Evolutionary conservation across 2,329 filamentous ascomycete species (phyloP).

Genomic region (Lasiodiplodia sp.): DNA sequence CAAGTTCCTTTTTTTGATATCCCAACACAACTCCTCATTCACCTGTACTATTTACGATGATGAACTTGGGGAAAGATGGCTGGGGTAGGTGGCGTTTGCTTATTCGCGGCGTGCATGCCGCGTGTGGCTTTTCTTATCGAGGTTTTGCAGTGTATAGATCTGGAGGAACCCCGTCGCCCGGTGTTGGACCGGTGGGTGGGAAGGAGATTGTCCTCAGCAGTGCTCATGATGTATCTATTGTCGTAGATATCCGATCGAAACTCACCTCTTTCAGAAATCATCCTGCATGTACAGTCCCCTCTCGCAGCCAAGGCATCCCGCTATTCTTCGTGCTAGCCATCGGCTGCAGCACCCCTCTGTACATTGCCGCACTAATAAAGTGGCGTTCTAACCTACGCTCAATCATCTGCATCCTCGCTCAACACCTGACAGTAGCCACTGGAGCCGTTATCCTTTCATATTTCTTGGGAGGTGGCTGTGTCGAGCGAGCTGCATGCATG

Average conservation of each 20-base stretch:
- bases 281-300: neutral
- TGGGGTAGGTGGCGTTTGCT: neutral
- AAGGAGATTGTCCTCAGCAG: neutral
- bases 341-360: neutral
- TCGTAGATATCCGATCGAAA: constrained; percentile 16
- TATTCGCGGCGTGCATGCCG: neutral
- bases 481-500: neutral
- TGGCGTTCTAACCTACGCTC: no score
- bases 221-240: neutral
- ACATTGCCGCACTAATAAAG: neutral
- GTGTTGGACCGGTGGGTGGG: neutral
- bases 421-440: neutral
- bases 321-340: neutral
- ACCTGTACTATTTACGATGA: constrained; percentile 14
- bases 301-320: neutral
- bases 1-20: constrained; percentile 12
- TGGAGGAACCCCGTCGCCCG: neutral
- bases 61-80: neutral
- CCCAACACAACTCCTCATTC: constrained; percentile 5
- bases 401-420: neutral
- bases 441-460: neutral
- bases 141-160: constrained; percentile 3
- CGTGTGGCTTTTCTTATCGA: neutral
- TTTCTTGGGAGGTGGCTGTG: neutral
- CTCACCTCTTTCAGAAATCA: constrained; percentile 6